These are phyloP conservation scores for Diplodia corticola DNA, from an alignment of 2,329 filamentous ascomycete species.

Conservation along the genomic window DNA sequence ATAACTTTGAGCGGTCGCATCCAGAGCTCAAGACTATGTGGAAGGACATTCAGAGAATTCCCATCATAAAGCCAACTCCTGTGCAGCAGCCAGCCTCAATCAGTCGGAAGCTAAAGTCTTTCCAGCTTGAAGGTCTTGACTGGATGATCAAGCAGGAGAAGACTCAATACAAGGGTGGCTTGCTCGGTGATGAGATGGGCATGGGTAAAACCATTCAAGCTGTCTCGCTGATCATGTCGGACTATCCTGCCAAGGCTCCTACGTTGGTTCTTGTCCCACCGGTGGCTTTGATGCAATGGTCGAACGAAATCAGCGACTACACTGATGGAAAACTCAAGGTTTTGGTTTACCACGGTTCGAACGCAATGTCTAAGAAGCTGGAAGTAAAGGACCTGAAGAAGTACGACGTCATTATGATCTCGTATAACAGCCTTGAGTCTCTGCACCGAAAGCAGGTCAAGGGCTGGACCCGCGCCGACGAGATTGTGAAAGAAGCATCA, in stretches of 20 bases:
- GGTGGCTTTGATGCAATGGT: conserved; percentile 95
- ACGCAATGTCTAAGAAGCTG: conserved; percentile 76
- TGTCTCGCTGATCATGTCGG: conserved; percentile 96
- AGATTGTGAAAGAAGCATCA: conserved; percentile 74
- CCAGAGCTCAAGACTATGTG: conserved; percentile 84
- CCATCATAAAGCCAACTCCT: conserved; percentile 63
- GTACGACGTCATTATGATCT: conserved; percentile 95
- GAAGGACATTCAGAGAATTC: conserved; percentile 68
- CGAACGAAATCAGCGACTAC: conserved; percentile 58
- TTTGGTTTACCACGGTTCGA: conserved; percentile 85
- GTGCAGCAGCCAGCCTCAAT: conserved; percentile 76
- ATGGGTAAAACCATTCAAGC: conserved; percentile 98
- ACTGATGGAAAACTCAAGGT: conserved; percentile 89
- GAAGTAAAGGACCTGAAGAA: conserved; percentile 72
- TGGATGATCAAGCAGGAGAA: conserved; percentile 95
- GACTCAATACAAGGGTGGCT: conserved; percentile 79
- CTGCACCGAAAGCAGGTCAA: conserved; percentile 90
- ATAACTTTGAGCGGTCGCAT: conserved; percentile 72
- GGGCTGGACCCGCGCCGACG: conserved; percentile 79
- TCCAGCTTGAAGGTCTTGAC: conserved; percentile 87
- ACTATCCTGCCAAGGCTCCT: conserved; percentile 80
- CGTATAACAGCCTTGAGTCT: conserved; percentile 87
- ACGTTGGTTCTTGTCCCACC: conserved; percentile 88
- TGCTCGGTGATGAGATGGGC: conserved; percentile 97
- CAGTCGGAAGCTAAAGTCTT: conserved; percentile 81